Percentiles rank a stretch among this genome's conserved stretches.
These are phyloP conservation scores for Symbiodinium natans DNA, from an alignment of 73 alveolate species.

Conservation along the genomic window DNA sequence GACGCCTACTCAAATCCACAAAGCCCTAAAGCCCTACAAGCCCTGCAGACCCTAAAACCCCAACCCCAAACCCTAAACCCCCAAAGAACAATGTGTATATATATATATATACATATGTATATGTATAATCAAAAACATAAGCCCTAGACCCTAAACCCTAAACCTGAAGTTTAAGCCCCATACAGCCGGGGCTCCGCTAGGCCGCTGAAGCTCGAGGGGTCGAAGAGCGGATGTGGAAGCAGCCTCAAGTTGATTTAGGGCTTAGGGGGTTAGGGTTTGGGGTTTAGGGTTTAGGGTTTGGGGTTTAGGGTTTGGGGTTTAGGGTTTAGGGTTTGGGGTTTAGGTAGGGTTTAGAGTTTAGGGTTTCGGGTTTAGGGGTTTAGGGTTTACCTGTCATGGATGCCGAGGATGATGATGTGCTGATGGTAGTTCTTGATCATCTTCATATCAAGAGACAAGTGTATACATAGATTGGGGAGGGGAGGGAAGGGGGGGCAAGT, in stretches of 20 bases:
- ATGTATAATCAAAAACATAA: background rate
- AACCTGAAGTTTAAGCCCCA: background rate
- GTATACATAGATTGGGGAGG: background rate
- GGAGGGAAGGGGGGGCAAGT: too few relatives aligned
- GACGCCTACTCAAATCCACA: too few relatives aligned
- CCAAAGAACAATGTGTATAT: too few relatives aligned
- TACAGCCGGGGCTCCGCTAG: slow-evolving; percentile 1
- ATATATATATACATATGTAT: too few relatives aligned
- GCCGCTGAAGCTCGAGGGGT: slow-evolving; percentile 66
- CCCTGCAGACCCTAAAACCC: too few relatives aligned
- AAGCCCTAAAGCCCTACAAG: too few relatives aligned
- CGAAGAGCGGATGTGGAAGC: slow-evolving; percentile 90
- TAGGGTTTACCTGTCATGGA: background rate
- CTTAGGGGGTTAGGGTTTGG: background rate
- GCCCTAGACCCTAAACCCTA: too few relatives aligned
- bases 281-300: background rate
- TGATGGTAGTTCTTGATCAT: background rate
- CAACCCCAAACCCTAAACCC: background rate
- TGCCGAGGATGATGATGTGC: too few relatives aligned
- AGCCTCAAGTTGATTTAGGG: background rate
- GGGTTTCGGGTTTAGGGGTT: background rate
- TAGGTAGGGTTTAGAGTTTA: background rate
- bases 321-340: background rate
- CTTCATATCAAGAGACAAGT: background rate
- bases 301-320: background rate